Base-by-base conservation (phyloP, 2,329 filamentous ascomycete genomes). In the Alternaria alternata region DNA sequence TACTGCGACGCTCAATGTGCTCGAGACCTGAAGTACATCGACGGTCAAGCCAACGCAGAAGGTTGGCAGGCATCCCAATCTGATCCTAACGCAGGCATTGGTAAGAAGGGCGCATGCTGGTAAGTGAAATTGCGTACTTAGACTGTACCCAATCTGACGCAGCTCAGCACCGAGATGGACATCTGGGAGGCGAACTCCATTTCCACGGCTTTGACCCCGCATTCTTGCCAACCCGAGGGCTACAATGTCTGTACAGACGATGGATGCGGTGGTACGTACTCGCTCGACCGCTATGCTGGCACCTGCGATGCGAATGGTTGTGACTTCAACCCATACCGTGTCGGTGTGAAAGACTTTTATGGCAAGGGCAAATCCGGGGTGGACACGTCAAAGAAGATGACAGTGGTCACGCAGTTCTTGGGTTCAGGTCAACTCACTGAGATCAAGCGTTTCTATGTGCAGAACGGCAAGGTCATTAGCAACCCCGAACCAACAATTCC, bases 261-360 rank as follows among this genome's bases (percentile, higher is more conserved):
- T 14, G 41, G 34, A 1, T 78, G 75, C 47, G 75, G 75, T 9
- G 73, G 82, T 77, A 55, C 85, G 82, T 75, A 78, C 75, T 65
- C 80, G 79, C 57, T 88, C 30, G 78, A 83, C 64, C 86, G 88
- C 56, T 89, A 90, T 70, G 81, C 74, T 16, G 87, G 88, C 41
- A 80, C 83, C 58, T 90, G 88, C 72, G 89, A 91, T 69, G 85
- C 86, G 55, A 87, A 89, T 67, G 88, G 88, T 41, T 91, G 88
- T 71, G 88, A 90, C 75, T 90, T 70, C 65, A 76, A 75, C 62
- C 69, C 70, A 2, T 90, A 84, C 83, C 87, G 88, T 68, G 81
- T 86, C 78, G 89, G 88, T 61, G 83, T 88, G 77, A 81, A 80
- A 58, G 79, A 77, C 73, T 91, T 88, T 80, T 90, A 86, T 78